Percentiles rank a stretch among this genome's conserved stretches.
phyloP scores from a whole-genome alignment of 805 yeast genomes.

The Metschnikowia kofuensis region DNA sequence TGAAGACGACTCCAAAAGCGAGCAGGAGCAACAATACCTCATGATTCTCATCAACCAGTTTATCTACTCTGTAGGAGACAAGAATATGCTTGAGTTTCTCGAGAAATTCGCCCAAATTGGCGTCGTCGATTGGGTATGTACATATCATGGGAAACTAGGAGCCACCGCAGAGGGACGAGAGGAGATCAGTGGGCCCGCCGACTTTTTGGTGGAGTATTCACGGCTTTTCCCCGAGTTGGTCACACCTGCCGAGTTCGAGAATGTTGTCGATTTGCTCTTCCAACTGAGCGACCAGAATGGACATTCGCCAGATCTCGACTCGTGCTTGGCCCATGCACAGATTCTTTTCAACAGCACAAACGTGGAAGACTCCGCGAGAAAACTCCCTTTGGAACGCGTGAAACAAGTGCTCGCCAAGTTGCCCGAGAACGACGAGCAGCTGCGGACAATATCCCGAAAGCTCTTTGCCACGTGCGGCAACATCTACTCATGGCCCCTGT shows the following conservation, averaged over 20 bases:
- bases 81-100: conserved; percentile 19
- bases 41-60: conserved; percentile 32
- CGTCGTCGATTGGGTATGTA: conserved; percentile 8
- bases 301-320: not conserved
- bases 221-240: conserved; percentile 2
- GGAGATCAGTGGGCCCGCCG: conserved; percentile 5
- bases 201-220: conserved; percentile 10
- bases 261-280: not conserved
- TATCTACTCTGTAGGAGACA: conserved; percentile 24
- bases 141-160: conserved; percentile 6
- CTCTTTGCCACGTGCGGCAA: conserved; percentile 36
- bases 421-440: conserved; percentile 1
- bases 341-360: conserved; percentile 21
- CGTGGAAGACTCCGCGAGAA: conserved; percentile 13
- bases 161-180: conserved; percentile 3
- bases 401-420: conserved; percentile 1
- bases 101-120: not conserved
- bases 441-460: conserved; percentile 15
- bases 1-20: conserved; percentile 1
- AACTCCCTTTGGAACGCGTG: conserved; percentile 1
- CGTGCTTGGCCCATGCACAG: conserved; percentile 6
- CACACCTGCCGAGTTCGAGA: not conserved
- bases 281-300: not conserved
- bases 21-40: conserved; percentile 12
- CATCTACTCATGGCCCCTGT: conserved; percentile 31